Conservation (phyloP, 805 yeast genomes). For the Cyberlindnera euphorbiiphila region DNA sequence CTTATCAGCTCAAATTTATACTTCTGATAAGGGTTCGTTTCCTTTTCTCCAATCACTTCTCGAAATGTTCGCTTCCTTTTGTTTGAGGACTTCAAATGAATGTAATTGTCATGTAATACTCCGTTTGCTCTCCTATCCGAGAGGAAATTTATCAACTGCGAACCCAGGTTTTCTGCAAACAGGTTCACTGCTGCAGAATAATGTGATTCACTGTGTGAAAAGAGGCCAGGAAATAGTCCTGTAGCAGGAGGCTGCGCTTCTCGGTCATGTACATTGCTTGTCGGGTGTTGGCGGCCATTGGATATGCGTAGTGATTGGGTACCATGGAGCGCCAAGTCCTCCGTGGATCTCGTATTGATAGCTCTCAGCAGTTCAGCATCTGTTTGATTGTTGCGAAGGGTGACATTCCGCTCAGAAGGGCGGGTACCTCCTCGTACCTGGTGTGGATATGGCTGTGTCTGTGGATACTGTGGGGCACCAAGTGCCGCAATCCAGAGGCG, state of each 20-base stretch:
- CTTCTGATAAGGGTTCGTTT: slow-evolving; percentile 2
- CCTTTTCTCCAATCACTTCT: slow-evolving; percentile 11
- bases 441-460: not conserved
- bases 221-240: slow-evolving; percentile 1
- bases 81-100: not conserved
- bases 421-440: too few relatives aligned
- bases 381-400: too few relatives aligned
- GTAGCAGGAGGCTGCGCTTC: too few relatives aligned
- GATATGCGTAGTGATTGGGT: not conserved
- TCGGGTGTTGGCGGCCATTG: too few relatives aligned
- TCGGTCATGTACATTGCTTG: too few relatives aligned
- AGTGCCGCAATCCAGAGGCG: not conserved
- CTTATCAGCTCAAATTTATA: slow-evolving; percentile 15
- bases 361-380: slow-evolving; percentile 2
- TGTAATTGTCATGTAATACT: slow-evolving; percentile 4
- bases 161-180: not conserved
- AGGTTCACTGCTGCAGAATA: not conserved
- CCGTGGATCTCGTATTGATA: not conserved
- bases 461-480: not conserved
- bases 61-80: slow-evolving; percentile 17
- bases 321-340: not conserved
- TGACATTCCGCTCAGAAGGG: too few relatives aligned
- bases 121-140: slow-evolving; percentile 11
- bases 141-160: slow-evolving; percentile 6
- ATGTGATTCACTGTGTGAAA: not conserved